Evolutionary conservation across 225 moss, liverwort and hornwort species (phyloP), one percentile per base, ranked within the genome.

Genomic region (Bryum argenteum): DNA sequence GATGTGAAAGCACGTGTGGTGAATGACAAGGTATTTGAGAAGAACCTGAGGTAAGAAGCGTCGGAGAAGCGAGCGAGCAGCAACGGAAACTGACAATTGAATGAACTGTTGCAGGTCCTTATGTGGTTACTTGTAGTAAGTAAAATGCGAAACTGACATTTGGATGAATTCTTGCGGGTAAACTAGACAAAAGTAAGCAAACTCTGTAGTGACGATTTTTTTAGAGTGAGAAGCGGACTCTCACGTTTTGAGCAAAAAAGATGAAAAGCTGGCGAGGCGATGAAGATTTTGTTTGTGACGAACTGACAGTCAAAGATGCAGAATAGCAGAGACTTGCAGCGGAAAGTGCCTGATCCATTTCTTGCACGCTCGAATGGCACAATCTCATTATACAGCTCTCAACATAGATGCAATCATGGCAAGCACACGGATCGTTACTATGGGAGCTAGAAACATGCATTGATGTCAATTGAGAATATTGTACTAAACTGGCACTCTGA

Each of bases 291-390:
- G 20, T 39, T 23, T 23, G 8, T 24, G 1, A 14, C 2, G 12
- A 42, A 4, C 58, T 70, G 58, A 33, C 70, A 58, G 18, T 28
- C 44, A 69, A 57, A 57, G 69, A 58, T 45, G 26, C 58, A 44
- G 2, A 19, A 26, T n/a, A 10, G 13, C 45, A 43, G 3, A 43
- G 69, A 56, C 2, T 18, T 45, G 13, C 17, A 2, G 8, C 0
- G 1, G n/a, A 1, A 54, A 28, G 15, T 54, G 55, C 63, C 18
- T 15, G 40, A 52, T 56, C 19, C 33, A 33, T 1, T 6, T 10
- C 10, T 19, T 50, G 19, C 65, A 73, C 12, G 11, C 56, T 65
- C 45, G 20, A 73, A 45, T 18, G 15, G 45, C 44, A 41, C 55
- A 47, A 23, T 15, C 7, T 6, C 42, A n/a, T 33, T n/a, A 62